These are phyloP conservation scores for Theobroma cacao DNA, from an alignment of 345 rosid species.

Conservation along the genomic window DNA sequence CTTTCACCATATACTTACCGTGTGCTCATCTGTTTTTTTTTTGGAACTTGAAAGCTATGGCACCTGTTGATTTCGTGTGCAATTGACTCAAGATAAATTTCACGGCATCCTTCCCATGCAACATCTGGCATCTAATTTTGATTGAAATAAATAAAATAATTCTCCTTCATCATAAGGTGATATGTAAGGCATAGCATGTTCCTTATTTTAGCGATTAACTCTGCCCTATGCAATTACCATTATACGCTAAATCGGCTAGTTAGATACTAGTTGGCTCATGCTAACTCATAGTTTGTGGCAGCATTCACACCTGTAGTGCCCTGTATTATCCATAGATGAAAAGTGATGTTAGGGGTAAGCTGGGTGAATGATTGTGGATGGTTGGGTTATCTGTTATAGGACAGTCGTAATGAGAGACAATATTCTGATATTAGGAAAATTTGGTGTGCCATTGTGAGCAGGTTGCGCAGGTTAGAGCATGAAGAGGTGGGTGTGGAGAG, in stretches of 20 bases:
- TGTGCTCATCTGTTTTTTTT: no score
- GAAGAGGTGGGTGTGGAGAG: background rate
- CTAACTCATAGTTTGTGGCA: constrained; percentile 8
- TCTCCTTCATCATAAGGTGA: background rate
- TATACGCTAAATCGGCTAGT: background rate
- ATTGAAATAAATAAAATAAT: background rate
- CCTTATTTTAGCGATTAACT: background rate
- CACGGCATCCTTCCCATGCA: background rate
- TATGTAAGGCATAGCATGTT: background rate
- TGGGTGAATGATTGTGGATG: background rate
- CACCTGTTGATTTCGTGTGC: background rate
- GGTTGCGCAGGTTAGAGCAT: background rate
- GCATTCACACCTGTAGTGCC: background rate
- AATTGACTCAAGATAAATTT: background rate
- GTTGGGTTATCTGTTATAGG: background rate
- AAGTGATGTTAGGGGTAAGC: background rate
- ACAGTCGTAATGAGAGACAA: background rate
- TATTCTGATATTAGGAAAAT: background rate
- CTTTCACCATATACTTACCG: no score
- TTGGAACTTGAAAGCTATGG: background rate
- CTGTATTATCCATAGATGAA: background rate
- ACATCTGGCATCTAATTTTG: background rate
- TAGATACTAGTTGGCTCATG: background rate
- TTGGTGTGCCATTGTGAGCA: background rate
- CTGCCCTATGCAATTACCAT: background rate